These are phyloP conservation scores for Phytopythium litorale DNA, from an alignment of 352 stramenopile species.

Conservation along the genomic window DNA sequence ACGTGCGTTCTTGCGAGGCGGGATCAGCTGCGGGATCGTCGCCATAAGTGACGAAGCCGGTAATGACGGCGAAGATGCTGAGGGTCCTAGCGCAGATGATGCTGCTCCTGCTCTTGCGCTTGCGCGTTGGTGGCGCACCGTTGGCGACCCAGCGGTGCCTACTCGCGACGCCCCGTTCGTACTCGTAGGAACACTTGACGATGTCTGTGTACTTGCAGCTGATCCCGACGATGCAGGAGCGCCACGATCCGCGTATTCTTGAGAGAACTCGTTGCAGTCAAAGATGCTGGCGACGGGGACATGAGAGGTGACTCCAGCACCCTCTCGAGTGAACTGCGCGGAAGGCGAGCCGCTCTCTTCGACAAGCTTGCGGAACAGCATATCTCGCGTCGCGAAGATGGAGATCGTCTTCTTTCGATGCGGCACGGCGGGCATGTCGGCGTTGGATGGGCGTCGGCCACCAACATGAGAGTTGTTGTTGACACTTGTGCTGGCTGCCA, in stretches of 20 bases:
- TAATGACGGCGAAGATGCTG: slow-evolving; percentile 1
- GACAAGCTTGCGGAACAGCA: slow-evolving; percentile 19
- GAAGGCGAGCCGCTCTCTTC: slow-evolving; percentile 28
- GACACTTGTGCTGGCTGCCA: neutral
- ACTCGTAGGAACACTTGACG: neutral
- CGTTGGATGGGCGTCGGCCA: neutral
- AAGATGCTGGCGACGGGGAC: slow-evolving; percentile 10
- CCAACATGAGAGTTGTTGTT: neutral
- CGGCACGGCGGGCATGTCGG: neutral
- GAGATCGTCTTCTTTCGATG: slow-evolving; percentile 8
- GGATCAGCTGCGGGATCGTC: slow-evolving; percentile 18
- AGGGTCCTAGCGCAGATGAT: neutral
- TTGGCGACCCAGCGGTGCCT: neutral
- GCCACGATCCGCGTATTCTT: slow-evolving; percentile 54
- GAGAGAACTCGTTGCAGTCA: slow-evolving; percentile 55
- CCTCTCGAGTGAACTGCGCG: neutral
- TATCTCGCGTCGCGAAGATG: neutral
- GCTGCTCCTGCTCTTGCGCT: neutral
- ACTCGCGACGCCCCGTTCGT: neutral
- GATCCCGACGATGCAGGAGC: slow-evolving; percentile 12
- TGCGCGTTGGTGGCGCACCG: neutral
- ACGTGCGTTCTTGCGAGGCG: slow-evolving; percentile 36
- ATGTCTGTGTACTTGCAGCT: neutral
- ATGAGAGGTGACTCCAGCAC: neutral
- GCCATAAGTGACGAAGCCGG: slow-evolving; percentile 4